Evolutionary conservation across 495 filamentous ascomycete species (phyloP).

Genomic region (Tuber melanosporum): DNA sequence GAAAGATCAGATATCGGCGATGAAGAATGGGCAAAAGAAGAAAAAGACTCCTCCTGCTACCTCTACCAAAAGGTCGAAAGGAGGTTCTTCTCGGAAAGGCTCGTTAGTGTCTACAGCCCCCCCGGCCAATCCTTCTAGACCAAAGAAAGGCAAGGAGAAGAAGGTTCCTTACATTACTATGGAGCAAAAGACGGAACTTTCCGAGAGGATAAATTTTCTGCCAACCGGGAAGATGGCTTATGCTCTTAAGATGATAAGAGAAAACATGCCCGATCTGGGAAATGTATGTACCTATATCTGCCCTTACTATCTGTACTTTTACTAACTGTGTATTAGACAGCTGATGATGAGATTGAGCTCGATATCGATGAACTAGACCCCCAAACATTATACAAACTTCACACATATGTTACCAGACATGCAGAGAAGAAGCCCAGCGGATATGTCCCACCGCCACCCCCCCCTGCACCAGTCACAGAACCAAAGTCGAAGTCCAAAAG

Average conservation of each 20-base stretch:
- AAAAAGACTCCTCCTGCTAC: constrained; percentile 54
- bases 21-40: constrained; percentile 55
- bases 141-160: constrained; percentile 37
- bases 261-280: constrained; percentile 67
- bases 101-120: constrained; percentile 17
- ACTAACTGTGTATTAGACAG: constrained; percentile 24
- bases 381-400: constrained; percentile 40
- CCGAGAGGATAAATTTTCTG: constrained; percentile 42
- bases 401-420: constrained; percentile 40
- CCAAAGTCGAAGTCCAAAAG: constrained; percentile 47
- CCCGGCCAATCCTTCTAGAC: constrained; percentile 27
- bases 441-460: constrained; percentile 39
- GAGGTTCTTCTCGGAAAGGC: constrained; percentile 29
- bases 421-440: constrained; percentile 29
- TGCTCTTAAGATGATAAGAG: constrained; percentile 84
- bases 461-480: constrained; percentile 29
- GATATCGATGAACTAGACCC: constrained; percentile 48
- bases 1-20: constrained; percentile 58
- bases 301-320: background rate
- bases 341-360: constrained; percentile 52
- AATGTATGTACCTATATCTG: constrained; percentile 44
- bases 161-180: constrained; percentile 40
- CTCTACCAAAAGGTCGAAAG: constrained; percentile 49
- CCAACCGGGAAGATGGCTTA: constrained; percentile 57
- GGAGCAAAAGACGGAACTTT: constrained; percentile 47